phyloP scores from a whole-genome alignment of 2,329 filamentous ascomycete genomes.

The Sclerotinia borealis region DNA sequence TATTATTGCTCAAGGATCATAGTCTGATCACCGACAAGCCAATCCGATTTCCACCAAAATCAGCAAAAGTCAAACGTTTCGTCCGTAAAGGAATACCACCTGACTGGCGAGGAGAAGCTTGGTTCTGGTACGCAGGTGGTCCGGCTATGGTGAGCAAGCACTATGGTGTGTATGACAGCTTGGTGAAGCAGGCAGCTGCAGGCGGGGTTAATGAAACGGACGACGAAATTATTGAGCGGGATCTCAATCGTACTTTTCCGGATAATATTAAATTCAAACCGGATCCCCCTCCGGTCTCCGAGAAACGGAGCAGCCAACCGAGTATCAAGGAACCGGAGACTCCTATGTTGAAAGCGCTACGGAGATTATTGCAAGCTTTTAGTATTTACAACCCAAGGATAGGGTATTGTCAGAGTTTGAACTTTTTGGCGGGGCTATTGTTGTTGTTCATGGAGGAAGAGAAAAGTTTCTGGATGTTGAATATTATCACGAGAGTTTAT shows the following conservation, averaged over 20 bases:
- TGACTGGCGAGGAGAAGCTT: constrained; percentile 89
- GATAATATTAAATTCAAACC: constrained; percentile 91
- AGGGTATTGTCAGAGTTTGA: constrained; percentile 92
- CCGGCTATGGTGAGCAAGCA: constrained; percentile 72
- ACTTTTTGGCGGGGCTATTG: constrained; percentile 86
- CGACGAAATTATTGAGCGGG: constrained; percentile 85
- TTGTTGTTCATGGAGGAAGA: constrained; percentile 87
- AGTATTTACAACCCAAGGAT: constrained; percentile 85
- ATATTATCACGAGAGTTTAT: constrained; percentile 83
- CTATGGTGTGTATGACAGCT: constrained; percentile 66
- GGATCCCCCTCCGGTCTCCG: constrained; percentile 29
- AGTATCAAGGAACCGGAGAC: constrained; percentile 48
- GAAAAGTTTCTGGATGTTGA: constrained; percentile 86
- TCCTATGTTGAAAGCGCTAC: constrained; percentile 71
- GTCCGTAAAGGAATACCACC: constrained; percentile 90
- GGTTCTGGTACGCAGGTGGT: constrained; percentile 94
- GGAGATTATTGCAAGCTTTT: constrained; percentile 83
- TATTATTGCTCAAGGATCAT: constrained; percentile 67
- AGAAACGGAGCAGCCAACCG: constrained; percentile 30
- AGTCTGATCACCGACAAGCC: constrained; percentile 67
- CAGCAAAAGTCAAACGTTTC: constrained; percentile 80
- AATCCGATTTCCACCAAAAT: constrained; percentile 71
- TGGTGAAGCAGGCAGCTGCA: constrained; percentile 58
- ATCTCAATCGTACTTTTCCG: constrained; percentile 88
- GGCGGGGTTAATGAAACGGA: constrained; percentile 63